These are phyloP conservation scores for Jacaranda mimosifolia DNA, from an alignment of 257 asterid species.

Conservation along the genomic window DNA sequence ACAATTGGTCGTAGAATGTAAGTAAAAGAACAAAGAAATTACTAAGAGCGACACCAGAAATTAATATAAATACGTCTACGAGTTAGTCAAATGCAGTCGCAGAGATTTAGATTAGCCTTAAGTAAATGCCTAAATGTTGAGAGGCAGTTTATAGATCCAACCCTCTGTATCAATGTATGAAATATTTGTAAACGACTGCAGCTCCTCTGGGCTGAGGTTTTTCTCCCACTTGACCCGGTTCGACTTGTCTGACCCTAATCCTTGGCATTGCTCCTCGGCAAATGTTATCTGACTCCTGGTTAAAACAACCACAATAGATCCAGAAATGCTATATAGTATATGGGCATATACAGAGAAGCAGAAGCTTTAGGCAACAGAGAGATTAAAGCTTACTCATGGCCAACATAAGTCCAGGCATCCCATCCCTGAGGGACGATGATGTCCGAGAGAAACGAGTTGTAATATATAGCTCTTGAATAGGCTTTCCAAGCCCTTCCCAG, in stretches of 20 bases:
- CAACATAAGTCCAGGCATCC: slow-evolving; percentile 44
- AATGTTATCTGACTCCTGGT: slow-evolving; percentile 51
- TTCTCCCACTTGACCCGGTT: slow-evolving; percentile 55
- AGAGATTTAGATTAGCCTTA: not conserved
- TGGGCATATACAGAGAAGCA: too few species aligned
- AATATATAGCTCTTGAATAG: slow-evolving; percentile 34
- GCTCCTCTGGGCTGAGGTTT: slow-evolving; percentile 31
- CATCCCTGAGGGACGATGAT: slow-evolving; percentile 48
- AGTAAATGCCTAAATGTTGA: slow-evolving; percentile 15
- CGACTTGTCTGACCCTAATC: slow-evolving; percentile 51
- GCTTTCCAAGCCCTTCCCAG: slow-evolving; percentile 59
- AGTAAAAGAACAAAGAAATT: not conserved
- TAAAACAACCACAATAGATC: not conserved
- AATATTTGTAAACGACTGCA: slow-evolving; percentile 34
- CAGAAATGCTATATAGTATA: not conserved
- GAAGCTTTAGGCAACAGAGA: too few species aligned
- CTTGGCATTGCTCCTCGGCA: slow-evolving; percentile 53
- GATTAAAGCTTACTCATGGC: slow-evolving; percentile 58
- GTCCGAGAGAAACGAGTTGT: slow-evolving; percentile 30
- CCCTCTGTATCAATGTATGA: slow-evolving; percentile 54
- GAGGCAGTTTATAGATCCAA: slow-evolving; percentile 49
- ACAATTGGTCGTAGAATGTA: not conserved
- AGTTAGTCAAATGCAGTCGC: not conserved
- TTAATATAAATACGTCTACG: not conserved
- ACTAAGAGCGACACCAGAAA: not conserved